Conservation (phyloP, 164 flowering plant species). For the Akebia trifoliata region DNA sequence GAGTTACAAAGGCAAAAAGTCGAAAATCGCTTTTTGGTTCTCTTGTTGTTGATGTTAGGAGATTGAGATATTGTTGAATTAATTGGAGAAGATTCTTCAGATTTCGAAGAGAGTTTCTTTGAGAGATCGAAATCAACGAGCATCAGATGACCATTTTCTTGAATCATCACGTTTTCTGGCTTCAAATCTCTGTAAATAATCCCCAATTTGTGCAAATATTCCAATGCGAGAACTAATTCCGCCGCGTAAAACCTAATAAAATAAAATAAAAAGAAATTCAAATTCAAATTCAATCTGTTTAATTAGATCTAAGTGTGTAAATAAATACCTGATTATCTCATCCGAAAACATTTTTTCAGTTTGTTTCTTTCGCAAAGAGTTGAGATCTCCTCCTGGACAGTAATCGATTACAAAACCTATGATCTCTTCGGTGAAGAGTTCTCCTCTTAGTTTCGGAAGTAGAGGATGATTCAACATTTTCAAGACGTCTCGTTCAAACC, state of each 20-base stretch:
- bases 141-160: conserved; percentile 81
- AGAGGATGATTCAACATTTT: conserved; percentile 52
- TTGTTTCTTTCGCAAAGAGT: conserved; percentile 45
- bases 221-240: conserved; percentile 78
- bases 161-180: conserved; percentile 83
- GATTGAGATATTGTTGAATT: neutral
- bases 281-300: neutral
- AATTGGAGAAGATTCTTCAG: conserved; percentile 18
- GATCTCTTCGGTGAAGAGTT: conserved; percentile 43
- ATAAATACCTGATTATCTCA: conserved; percentile 56
- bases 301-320: neutral
- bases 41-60: neutral
- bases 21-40: conserved; percentile 21
- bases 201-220: conserved; percentile 66
- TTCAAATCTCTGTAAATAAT: conserved; percentile 88
- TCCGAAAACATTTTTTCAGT: conserved; percentile 79
- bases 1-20: conserved; percentile 21
- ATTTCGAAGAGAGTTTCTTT: conserved; percentile 39
- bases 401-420: conserved; percentile 72
- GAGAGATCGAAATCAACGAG: conserved; percentile 90
- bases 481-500: conserved; percentile 62
- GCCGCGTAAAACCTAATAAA: conserved; percentile 71
- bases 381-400: conserved; percentile 71
- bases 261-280: neutral
- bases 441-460: conserved; percentile 58